Conservation (phyloP, 2,329 filamentous ascomycete genomes). For the Clarireedia hainanense region DNA sequence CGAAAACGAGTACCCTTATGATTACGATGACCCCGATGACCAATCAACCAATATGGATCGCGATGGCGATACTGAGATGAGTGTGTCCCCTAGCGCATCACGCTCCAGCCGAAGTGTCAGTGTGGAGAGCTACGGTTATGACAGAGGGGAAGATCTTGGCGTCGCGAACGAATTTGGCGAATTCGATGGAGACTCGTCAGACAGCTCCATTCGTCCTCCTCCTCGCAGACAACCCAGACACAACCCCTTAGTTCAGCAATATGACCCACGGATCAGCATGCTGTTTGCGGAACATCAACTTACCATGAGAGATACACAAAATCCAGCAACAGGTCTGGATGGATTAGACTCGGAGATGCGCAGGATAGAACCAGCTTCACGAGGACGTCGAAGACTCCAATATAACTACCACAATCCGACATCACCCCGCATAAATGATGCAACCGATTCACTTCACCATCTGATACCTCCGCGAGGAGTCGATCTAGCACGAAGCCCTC, state of each 20-base stretch:
- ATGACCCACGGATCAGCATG: slow-evolving; percentile 26
- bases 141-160: slow-evolving; percentile 18
- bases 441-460: slow-evolving; percentile 6
- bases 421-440: neutral
- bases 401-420: neutral
- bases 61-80: slow-evolving; percentile 32
- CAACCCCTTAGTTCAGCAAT: slow-evolving; percentile 15
- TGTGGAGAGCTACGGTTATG: slow-evolving; percentile 3
- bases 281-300: slow-evolving; percentile 28
- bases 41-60: slow-evolving; percentile 22
- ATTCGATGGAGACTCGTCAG: slow-evolving; percentile 22
- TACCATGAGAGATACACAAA: slow-evolving; percentile 1
- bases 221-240: slow-evolving; percentile 17
- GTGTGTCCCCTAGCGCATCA: slow-evolving; percentile 18
- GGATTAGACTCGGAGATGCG: slow-evolving; percentile 1
- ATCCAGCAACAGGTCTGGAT: neutral
- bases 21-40: slow-evolving; percentile 15
- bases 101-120: slow-evolving; percentile 10
- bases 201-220: slow-evolving; percentile 21
- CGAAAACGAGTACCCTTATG: slow-evolving; percentile 1
- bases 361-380: slow-evolving; percentile 10
- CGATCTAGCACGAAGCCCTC: slow-evolving; percentile 21
- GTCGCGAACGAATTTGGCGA: slow-evolving; percentile 21
- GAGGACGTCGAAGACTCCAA: slow-evolving; percentile 1
- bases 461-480: slow-evolving; percentile 12